A percentile compares a stretch with the other conserved stretches of the same genome.
phyloP scores from a whole-genome alignment of 345 rosid genomes.

The Raphanus raphanistrum region DNA sequence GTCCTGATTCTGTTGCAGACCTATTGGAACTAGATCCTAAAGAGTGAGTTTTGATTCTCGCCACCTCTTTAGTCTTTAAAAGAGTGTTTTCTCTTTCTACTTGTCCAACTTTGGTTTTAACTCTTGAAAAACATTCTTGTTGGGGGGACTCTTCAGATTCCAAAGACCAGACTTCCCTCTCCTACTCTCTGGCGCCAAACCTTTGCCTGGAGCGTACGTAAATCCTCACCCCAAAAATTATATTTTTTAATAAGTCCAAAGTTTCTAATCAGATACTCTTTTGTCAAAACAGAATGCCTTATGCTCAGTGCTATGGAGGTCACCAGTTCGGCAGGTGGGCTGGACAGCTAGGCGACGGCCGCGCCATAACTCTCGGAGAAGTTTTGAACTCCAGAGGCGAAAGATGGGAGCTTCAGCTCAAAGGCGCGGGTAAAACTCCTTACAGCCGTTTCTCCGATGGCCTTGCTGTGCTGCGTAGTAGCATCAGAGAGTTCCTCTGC shows the following conservation, averaged over 20 bases:
- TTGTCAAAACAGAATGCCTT: slow-evolving; percentile 57
- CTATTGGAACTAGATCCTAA: slow-evolving; percentile 75
- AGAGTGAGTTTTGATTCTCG: slow-evolving; percentile 64
- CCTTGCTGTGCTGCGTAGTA: slow-evolving; percentile 93
- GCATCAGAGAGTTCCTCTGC: slow-evolving; percentile 93
- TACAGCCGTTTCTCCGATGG: slow-evolving; percentile 99
- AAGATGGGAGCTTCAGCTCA: slow-evolving; percentile 98
- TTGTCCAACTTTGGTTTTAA: slow-evolving; percentile 2
- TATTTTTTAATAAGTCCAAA: background rate
- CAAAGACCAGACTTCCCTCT: slow-evolving; percentile 85
- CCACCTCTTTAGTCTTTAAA: too few species aligned
- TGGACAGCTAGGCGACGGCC: slow-evolving; percentile 98
- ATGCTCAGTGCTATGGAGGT: slow-evolving; percentile 96
- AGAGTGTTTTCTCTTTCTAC: background rate
- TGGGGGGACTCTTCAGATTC: slow-evolving; percentile 54
- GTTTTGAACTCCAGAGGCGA: slow-evolving; percentile 72
- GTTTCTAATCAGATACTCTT: background rate
- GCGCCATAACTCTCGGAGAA: slow-evolving; percentile 94
- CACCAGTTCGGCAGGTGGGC: slow-evolving; percentile 99
- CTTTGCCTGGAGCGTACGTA: slow-evolving; percentile 75
- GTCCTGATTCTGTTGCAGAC: slow-evolving; percentile 89
- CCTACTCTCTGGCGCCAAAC: slow-evolving; percentile 71
- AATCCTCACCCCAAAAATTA: slow-evolving; percentile 4
- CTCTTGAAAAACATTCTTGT: slow-evolving; percentile 4
- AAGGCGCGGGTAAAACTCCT: slow-evolving; percentile 96